A percentile compares a stretch with the other conserved stretches of the same genome.
phyloP scores from a whole-genome alignment of 805 yeast species.

The Scheffersomyces coipomensis region DNA sequence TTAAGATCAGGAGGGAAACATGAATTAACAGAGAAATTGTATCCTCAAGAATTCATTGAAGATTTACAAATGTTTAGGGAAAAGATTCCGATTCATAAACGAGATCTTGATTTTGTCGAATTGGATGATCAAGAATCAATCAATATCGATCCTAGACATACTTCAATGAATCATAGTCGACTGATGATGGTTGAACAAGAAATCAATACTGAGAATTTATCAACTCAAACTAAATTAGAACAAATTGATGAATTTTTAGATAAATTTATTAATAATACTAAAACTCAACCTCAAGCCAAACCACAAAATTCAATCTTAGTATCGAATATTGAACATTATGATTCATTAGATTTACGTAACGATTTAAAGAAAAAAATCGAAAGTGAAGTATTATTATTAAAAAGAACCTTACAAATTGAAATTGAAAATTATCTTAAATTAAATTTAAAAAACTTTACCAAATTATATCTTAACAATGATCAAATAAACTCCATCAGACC shows the following conservation, averaged over 20 bases:
- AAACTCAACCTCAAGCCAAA: conserved; percentile 10
- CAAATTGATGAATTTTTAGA: conserved; percentile 13
- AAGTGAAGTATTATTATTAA: conserved; percentile 27
- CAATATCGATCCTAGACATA: conserved; percentile 16
- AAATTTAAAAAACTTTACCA: conserved; percentile 14
- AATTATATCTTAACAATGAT: conserved; percentile 20
- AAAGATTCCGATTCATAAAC: conserved; percentile 28
- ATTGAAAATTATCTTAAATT: conserved; percentile 24
- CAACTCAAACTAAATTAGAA: background rate
- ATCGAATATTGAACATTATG: conserved; percentile 28
- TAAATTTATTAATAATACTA: conserved; percentile 15
- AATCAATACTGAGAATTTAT: too few relatives aligned
- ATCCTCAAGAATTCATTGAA: conserved; percentile 39
- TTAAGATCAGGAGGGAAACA: conserved; percentile 21
- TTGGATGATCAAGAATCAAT: conserved; percentile 14
- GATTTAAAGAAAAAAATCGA: conserved; percentile 17
- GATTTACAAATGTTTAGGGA: conserved; percentile 31
- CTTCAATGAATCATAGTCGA: background rate
- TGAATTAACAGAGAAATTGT: conserved; percentile 15
- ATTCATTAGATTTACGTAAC: conserved; percentile 15
- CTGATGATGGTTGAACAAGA: too few relatives aligned
- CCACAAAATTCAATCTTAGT: conserved; percentile 26
- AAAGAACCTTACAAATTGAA: conserved; percentile 27
- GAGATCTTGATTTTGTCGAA: conserved; percentile 35
- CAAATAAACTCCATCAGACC: conserved; percentile 25